phyloP scores from a whole-genome alignment of 2,329 filamentous ascomycete genomes.

The Tolypocladium sp. region DNA sequence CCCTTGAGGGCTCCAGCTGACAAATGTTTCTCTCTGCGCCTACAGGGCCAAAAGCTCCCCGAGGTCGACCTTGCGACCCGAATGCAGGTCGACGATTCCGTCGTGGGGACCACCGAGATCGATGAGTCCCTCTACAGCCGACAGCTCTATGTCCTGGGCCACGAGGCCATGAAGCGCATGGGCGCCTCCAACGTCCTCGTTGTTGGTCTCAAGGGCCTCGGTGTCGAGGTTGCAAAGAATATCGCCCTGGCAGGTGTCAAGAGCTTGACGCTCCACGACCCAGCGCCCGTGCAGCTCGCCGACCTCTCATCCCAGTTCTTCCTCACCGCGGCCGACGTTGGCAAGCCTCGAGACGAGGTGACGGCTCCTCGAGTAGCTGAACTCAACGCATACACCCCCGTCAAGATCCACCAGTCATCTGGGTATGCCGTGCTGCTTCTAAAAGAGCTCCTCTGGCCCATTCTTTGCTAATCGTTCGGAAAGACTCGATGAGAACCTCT shows the following conservation, averaged over 20 bases:
- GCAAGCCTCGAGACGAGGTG: constrained; percentile 79
- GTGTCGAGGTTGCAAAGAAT: constrained; percentile 98
- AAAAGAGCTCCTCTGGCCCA: constrained; percentile 1
- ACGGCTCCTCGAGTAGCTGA: constrained; percentile 87
- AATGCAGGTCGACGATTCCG: constrained; percentile 57
- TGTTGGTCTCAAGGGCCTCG: constrained; percentile 83
- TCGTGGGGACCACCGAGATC: constrained; percentile 49
- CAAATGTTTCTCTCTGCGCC: constrained; percentile 1
- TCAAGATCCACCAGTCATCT: constrained; percentile 60
- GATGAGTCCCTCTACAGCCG: constrained; percentile 67
- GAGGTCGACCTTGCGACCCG: constrained; percentile 54
- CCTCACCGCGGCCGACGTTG: constrained; percentile 77
- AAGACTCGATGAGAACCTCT: constrained; percentile 66
- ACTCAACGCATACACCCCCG: constrained; percentile 91
- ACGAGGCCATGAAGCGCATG: constrained; percentile 98
- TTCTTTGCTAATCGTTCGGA: constrained; percentile 3
- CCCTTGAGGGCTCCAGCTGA: constrained; percentile 2
- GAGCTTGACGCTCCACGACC: constrained; percentile 88
- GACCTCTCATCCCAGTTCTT: constrained; percentile 98
- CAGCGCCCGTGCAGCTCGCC: constrained; percentile 69
- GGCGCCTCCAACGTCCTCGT: constrained; percentile 89
- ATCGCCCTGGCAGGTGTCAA: constrained; percentile 97
- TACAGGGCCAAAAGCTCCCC: constrained; percentile 41
- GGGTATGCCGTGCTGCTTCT: constrained; percentile 27
- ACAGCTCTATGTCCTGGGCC: constrained; percentile 62